Percentiles rank a stretch among this genome's conserved stretches.
These are phyloP conservation scores for Monosporascus sp. DNA, from an alignment of 2,329 filamentous ascomycete species.

Conservation along the genomic window DNA sequence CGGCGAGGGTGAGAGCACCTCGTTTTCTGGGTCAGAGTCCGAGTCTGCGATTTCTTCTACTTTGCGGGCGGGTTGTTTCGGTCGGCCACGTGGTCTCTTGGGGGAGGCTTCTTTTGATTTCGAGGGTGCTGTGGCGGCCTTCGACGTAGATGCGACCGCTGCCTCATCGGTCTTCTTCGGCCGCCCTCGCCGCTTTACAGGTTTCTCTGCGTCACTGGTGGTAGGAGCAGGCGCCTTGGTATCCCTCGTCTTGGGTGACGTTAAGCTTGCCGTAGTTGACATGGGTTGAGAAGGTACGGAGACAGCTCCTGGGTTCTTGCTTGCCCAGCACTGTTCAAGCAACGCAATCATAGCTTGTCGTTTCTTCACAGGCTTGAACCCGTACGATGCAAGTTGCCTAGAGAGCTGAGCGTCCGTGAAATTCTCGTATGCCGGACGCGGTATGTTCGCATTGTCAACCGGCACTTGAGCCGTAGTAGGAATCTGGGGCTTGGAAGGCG, in stretches of 20 bases:
- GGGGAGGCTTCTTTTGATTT: conserved; percentile 2
- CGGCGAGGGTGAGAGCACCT: conserved; percentile 13
- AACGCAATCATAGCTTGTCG: conserved; percentile 65
- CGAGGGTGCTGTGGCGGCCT: background rate
- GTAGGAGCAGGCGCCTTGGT: conserved; percentile 1
- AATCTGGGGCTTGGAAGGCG: background rate
- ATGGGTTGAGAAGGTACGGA: conserved; percentile 7
- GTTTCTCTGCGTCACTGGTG: conserved; percentile 8
- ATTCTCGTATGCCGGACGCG: conserved; percentile 51
- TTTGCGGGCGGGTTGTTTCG: conserved; percentile 20
- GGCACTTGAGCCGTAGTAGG: background rate
- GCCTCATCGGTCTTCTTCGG: conserved; percentile 31
- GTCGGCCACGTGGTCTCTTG: conserved; percentile 19
- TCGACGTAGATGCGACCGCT: conserved; percentile 2
- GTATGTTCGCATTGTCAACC: conserved; percentile 1
- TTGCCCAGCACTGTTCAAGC: conserved; percentile 66
- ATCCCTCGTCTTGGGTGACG: conserved; percentile 10
- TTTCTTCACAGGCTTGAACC: conserved; percentile 67
- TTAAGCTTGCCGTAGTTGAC: conserved; percentile 14
- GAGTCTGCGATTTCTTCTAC: conserved; percentile 49
- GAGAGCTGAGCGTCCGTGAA: conserved; percentile 59
- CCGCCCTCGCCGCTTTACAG: conserved; percentile 35
- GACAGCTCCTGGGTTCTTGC: conserved; percentile 36
- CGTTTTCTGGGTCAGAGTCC: conserved; percentile 46
- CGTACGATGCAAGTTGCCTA: conserved; percentile 57